Evolutionary conservation across 2,329 filamentous ascomycete species (phyloP).

Genomic region (Xylaria sp.): DNA sequence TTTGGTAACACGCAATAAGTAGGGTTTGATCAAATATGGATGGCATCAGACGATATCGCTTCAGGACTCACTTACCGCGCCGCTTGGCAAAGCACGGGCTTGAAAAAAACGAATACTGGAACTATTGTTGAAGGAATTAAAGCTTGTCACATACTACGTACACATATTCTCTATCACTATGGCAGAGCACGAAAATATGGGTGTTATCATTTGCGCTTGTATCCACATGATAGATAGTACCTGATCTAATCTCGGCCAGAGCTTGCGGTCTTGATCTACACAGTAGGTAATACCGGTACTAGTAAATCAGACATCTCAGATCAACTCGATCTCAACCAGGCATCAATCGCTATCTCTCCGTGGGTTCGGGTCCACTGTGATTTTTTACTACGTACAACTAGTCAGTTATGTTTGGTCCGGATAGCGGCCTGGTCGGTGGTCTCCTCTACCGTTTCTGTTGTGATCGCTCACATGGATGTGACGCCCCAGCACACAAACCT

Average conservation of each 20-base stretch:
- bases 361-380: neutral
- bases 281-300: no score
- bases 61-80: conserved; percentile 12
- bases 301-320: neutral
- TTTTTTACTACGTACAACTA: neutral
- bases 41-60: conserved; percentile 15
- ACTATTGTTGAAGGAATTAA: neutral
- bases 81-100: conserved; percentile 6
- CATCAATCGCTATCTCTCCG: neutral
- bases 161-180: no score
- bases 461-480: neutral
- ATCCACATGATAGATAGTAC: conserved; percentile 5
- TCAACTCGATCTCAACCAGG: neutral
- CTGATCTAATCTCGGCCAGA: neutral
- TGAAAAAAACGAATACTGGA: conserved; percentile 8
- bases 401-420: neutral
- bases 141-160: neutral
- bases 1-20: conserved; percentile 6
- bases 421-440: neutral
- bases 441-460: neutral
- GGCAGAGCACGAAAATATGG: no score
- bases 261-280: neutral
- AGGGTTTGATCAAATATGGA: conserved; percentile 5
- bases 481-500: neutral
- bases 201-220: conserved; percentile 11